Base-by-base conservation (phyloP, 2,329 filamentous ascomycete genomes). In the Trichoderma sp. region DNA sequence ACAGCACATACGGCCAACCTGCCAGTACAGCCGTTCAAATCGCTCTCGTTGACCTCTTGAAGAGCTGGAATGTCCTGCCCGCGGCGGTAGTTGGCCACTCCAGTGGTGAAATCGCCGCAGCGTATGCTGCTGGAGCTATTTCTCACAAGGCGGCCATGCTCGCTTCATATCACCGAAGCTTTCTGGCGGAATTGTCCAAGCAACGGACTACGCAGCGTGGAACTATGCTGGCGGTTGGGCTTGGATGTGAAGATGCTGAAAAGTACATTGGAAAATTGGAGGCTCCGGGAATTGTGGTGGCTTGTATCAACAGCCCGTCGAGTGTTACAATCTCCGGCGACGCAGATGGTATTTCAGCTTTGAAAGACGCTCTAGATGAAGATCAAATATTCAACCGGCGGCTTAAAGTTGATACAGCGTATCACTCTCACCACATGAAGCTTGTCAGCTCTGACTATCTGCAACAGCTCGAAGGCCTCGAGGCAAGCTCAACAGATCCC, bases 271-370 rank as follows among this genome's bases (percentile, higher is more conserved):
- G 72, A 2, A 23, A 43, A 8, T 20, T 67, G 4, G 34, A 68
- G 5, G 6, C 28, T 9, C 47, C 32, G 1, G 36, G 65, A 1
- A 73, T 74, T 12, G 67, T 64, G 3, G 76, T 83, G 59, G 82
- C 79, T 12, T 77, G 75, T 68, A 62, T 63, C 32, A 82, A 82
- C 65, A 79, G 78, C 17, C 79, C 81, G 0, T 53, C 71, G 0
- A 82, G 76, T 57, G 71, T 79, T 6, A 83, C 82, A 0, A 30
- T 83, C 0, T 81, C 81, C 0, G 81, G 81, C 1, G 77, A 79
- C 34, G 57, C 58, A 2, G 61, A 59, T 3, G 75, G 74, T 3
- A 72, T 83, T 2, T 72, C 78, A 15, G 73, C 74, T 9, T 58
- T 81, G 1, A 71, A 73, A 12, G 47, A 58, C 3, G 43, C 73